A percentile compares a stretch with the other conserved stretches of the same genome.
These are phyloP conservation scores for Candida hungchunana DNA, from an alignment of 805 yeast species.

Conservation along the genomic window DNA sequence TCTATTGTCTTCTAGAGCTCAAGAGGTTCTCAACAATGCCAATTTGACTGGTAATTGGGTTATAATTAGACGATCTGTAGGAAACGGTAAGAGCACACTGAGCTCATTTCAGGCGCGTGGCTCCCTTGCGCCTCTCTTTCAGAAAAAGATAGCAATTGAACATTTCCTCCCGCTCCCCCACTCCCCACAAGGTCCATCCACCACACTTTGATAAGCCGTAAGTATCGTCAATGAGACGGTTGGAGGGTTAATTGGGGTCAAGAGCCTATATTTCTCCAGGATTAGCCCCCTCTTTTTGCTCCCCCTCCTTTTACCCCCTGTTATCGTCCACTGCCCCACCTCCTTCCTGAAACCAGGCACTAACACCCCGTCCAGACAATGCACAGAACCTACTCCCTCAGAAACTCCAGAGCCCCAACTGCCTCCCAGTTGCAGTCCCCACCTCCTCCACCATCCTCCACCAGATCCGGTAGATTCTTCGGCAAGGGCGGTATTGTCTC, in stretches of 20 bases:
- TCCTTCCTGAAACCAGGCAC: not conserved
- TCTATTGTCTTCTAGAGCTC: too few relatives aligned
- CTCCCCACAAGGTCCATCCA: not conserved
- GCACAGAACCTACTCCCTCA: constrained; percentile 98
- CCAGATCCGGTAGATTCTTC: constrained; percentile 80
- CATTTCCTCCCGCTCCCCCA: not conserved
- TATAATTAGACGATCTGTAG: too few relatives aligned
- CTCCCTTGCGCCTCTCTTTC: not conserved
- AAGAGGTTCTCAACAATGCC: too few relatives aligned
- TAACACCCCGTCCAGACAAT: constrained; percentile 36
- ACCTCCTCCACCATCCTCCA: constrained; percentile 91
- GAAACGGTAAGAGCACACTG: not conserved
- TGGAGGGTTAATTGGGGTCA: too few relatives aligned
- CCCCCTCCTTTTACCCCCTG: too few relatives aligned
- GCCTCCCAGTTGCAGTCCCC: constrained; percentile 93
- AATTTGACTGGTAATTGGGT: too few relatives aligned
- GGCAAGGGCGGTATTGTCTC: constrained; percentile 68
- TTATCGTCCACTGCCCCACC: too few relatives aligned
- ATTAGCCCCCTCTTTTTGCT: too few relatives aligned
- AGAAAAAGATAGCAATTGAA: not conserved
- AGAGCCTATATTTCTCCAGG: too few relatives aligned
- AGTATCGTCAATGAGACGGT: too few relatives aligned
- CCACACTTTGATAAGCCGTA: too few relatives aligned
- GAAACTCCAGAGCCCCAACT: constrained; percentile 94
- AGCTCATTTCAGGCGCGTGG: constrained; percentile 1